A percentile compares a stretch with the other conserved stretches of the same genome.
These are phyloP conservation scores for Aechmea fasciata DNA, from an alignment of 176 grass and related monocot species.

Conservation along the genomic window DNA sequence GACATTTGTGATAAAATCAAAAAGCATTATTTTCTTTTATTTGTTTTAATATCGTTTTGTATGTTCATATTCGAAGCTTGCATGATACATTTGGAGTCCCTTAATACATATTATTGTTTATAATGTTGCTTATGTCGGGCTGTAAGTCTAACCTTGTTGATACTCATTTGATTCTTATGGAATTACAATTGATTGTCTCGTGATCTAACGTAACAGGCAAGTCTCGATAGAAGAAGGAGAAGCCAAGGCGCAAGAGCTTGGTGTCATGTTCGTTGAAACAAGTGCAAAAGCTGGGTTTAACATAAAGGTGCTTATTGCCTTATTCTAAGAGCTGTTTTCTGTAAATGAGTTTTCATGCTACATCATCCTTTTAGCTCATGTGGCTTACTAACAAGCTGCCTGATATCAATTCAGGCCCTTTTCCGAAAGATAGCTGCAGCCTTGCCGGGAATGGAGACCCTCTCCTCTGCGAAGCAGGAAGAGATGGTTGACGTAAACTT, in stretches of 20 bases:
- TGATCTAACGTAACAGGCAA: conserved; percentile 57
- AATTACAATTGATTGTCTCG: conserved; percentile 19
- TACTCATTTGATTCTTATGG: conserved; percentile 2
- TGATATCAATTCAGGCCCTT: conserved; percentile 41
- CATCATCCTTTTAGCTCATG: background rate
- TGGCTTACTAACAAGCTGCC: conserved; percentile 2
- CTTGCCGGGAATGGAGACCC: conserved; percentile 90
- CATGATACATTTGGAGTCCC: no score
- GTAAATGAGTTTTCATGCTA: background rate
- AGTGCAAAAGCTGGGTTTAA: conserved; percentile 99
- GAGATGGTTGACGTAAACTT: conserved; percentile 96
- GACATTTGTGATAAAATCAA: no score
- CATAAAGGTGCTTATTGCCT: conserved; percentile 54
- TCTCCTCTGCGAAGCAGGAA: conserved; percentile 89
- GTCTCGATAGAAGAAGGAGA: conserved; percentile 98
- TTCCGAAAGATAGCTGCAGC: conserved; percentile 97
- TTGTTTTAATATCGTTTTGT: background rate
- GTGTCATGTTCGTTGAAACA: conserved; percentile 98
- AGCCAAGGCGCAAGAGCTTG: conserved; percentile 82
- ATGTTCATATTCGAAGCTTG: no score
- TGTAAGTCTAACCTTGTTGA: conserved; percentile 5
- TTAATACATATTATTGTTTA: background rate
- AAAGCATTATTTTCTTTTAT: no score
- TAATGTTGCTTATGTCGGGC: background rate
- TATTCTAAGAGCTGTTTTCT: background rate